Base-by-base conservation (phyloP, 139 green algal species). In the Asterochloris erici region DNA sequence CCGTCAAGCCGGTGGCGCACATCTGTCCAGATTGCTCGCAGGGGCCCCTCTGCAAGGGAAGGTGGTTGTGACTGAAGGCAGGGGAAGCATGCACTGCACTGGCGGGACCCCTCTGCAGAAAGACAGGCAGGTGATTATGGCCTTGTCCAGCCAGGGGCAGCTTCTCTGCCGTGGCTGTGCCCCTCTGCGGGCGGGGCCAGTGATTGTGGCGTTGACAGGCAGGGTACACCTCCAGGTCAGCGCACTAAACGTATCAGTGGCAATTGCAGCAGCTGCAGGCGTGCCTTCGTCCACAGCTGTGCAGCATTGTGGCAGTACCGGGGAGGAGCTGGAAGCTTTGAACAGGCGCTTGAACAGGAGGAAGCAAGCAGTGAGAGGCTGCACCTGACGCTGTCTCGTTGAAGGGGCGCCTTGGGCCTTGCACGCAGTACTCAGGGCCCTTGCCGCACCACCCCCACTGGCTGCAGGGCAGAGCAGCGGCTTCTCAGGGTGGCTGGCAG, bases 361-460 rank as follows among this genome's bases (percentile, higher is more conserved):
- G 38, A 17, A 38, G 17, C 12, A 63, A 0, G 10, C 1, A 21
- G 21, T 15, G 15, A 13, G 63, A 14, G 15, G n/a, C 12, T 9
- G 68, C 13, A 61, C 77, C 63, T 81, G 77, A 66, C 64, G 29
- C 79, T 64, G 63, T 82, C 0, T 21, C 27, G 68, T 83, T 83
- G 38, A n/a, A 77, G 10, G 79, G 79, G 10, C 28, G 23, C 21
- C 66, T 68, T n/a, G 66, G 19, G 76, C 66, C 79, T 19, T 83
- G 79, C 28, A 60, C 38, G 26, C 79, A 83, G 21, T 62, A 83
- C 10, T 77, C 79, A 19, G 79, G 23, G 19, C 79, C 79, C 12
- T 24, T 70, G 38, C 79, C 79, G 54, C 79, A 83, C 29, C 69
- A 83, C 10, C 68, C 60, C 79, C 79, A 83, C 12, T 77, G 68